phyloP scores from a whole-genome alignment of 768 basidiomycete species.

The Auriscalpium vulgare region DNA sequence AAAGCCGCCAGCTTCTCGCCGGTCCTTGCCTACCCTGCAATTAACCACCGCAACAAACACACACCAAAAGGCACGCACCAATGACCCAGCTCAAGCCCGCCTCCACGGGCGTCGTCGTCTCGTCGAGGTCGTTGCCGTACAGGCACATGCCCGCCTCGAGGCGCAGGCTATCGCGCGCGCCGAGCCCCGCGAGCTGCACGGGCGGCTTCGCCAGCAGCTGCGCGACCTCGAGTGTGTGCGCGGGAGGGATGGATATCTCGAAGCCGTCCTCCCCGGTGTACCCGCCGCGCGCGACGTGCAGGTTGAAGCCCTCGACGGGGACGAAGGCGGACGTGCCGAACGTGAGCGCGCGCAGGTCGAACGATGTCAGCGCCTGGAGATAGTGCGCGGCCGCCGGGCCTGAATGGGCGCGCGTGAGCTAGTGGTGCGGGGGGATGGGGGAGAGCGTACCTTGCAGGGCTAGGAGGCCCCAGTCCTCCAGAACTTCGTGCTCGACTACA shows the following conservation, averaged over 20 bases:
- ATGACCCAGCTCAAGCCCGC: slow-evolving; percentile 92
- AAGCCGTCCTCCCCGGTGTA: slow-evolving; percentile 99
- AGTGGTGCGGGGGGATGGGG: neutral
- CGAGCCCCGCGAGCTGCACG: slow-evolving; percentile 83
- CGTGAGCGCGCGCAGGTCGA: slow-evolving; percentile 63
- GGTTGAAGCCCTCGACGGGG: slow-evolving; percentile 66
- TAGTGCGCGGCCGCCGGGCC: slow-evolving; percentile 79
- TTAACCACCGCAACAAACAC: neutral
- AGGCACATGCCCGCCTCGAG: slow-evolving; percentile 96
- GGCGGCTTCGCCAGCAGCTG: slow-evolving; percentile 49
- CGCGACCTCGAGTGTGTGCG: slow-evolving; percentile 65
- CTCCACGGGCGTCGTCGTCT: slow-evolving; percentile 79
- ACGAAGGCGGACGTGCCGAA: slow-evolving; percentile 84
- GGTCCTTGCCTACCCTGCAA: slow-evolving; percentile 60
- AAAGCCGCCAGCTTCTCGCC: slow-evolving; percentile 62
- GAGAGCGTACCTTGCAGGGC: slow-evolving; percentile 74
- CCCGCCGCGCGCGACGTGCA: slow-evolving; percentile 89
- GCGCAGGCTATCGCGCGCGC: slow-evolving; percentile 88
- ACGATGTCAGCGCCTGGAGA: slow-evolving; percentile 68
- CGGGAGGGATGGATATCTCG: slow-evolving; percentile 91
- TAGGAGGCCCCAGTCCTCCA: slow-evolving; percentile 81
- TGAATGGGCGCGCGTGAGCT: slow-evolving; percentile 19
- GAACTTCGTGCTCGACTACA: slow-evolving; percentile 69
- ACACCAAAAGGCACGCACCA: slow-evolving; percentile 33
- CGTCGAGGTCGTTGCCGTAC: slow-evolving; percentile 91